Evolutionary conservation across 768 basidiomycete species (phyloP), one percentile per base, ranked within the genome.

Genomic region (Calocera cornea): DNA sequence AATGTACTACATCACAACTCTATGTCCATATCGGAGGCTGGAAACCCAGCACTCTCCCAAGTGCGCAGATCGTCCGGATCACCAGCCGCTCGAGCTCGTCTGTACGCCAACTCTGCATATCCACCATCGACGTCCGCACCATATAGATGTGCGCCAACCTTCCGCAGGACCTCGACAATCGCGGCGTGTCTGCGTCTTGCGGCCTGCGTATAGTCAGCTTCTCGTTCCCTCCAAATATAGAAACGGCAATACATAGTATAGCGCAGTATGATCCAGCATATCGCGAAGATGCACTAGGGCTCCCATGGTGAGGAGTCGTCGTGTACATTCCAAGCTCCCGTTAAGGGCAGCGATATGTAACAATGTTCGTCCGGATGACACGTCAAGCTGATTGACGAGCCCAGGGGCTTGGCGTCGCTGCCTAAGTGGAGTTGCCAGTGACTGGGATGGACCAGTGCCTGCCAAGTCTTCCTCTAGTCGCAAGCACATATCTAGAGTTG

Each of bases 211-310:
- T 29, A 27, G 50, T 22, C 29, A 50, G 24, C 34, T 12, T 3
- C 14, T 11, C 31, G 27, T 14, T 60, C 31, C 5, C 16, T 2
- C 11, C 24, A 17, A n/a, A 16, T 27, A 34, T 11, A n/a, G 31
- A 29, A 44, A 41, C 33, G 27, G 19, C 50, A 74, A 29, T 69
- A 89, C 89, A 76, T 92, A 89, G 76, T 92, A 93, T 17, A 93
- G 78, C 1, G 90, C 83, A 16, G 92, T 92, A 72, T 93, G 91
- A 1, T 90, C 92, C 50, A 93, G 79, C 0, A 76, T 74, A 74
- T 95, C 92, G 66, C 92, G 81, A 10, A 89, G 78, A 75, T 95
- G 92, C 24, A 94, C 92, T 16, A 91, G 78, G 0, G 91, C 90
- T 2, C 92, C 92, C 0, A 84, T 84, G 68, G 83, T 79, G 22